phyloP scores from a whole-genome alignment of 1,284 basidiomycete species.

The Phellinidium pouzarii region DNA sequence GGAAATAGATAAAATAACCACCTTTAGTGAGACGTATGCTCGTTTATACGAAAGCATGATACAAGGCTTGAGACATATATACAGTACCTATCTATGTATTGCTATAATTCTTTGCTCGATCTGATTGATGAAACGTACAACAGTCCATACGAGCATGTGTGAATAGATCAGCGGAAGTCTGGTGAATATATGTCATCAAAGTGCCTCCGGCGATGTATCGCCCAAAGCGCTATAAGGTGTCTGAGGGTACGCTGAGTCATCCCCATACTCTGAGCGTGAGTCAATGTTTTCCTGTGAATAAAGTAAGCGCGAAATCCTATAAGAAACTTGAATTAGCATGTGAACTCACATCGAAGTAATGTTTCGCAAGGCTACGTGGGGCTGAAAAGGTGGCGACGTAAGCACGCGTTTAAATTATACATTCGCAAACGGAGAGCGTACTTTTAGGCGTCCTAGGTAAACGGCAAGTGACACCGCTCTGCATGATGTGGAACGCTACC shows the following conservation, averaged over 20 bases:
- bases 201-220: conserved; percentile 72
- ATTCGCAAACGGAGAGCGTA: conserved; percentile 34
- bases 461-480: conserved; percentile 78
- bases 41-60: no score
- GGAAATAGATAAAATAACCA: no score
- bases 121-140: background rate
- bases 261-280: conserved; percentile 62
- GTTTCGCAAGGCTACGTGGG: conserved; percentile 79
- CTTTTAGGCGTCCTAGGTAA: conserved; percentile 85
- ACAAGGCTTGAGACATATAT: no score
- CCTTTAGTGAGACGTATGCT: no score
- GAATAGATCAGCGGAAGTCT: background rate
- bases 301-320: background rate
- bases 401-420: conserved; percentile 25
- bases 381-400: conserved; percentile 49
- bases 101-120: no score
- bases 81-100: no score
- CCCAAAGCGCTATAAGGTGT: conserved; percentile 62
- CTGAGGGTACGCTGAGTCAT: conserved; percentile 52
- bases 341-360: conserved; percentile 84
- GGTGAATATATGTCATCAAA: conserved; percentile 33
- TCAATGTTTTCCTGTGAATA: conserved; percentile 63
- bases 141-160: background rate
- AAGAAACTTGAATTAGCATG: background rate
- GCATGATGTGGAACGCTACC: conserved; percentile 87